Base-by-base conservation (phyloP, 2,329 filamentous ascomycete species). In the Scedosporium aurantiacum region DNA sequence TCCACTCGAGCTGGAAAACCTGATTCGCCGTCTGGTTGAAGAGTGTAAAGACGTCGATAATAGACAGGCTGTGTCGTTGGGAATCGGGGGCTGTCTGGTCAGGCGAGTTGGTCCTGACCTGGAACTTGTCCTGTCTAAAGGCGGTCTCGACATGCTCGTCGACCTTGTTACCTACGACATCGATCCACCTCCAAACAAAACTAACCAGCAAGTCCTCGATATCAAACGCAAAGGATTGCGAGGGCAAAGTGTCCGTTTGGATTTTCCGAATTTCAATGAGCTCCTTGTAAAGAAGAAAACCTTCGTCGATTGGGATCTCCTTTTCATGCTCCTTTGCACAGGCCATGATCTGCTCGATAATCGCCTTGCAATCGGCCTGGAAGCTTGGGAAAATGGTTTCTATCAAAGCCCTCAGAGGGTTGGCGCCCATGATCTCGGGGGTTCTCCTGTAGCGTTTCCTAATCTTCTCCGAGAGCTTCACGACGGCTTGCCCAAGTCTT, bases 101-200 rank as follows among this genome's bases (percentile, higher is more conserved):
- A 8, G 81, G 79, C 64, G 84, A 79, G 57, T 87, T 81, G 8
- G 82, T 82, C 60, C 90, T 83, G 60, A 96, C 86, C 66, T 86
- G 82, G 73, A 97, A 99, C 62, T 85, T 76, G 71, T 99, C 94
- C 67, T 95, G 90, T 71, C 91, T 93, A 73, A 97, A 88, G 7
- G 94, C 92, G 68, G 93, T 85, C 56, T 95, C 91, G 45, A 97
- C 89, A 78, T 94, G 94, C 25, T 86, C 85, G 64, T 88, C 80
- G 69, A 97, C 86, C 69, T 87, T 91, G 40, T 78, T 78, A 68
- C 97, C 91, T 6, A 91, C 91, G 65, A 86, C 83, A 60, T 83
- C 81, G 64, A 99, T 90, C 92, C 92, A 99, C 63, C 91, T 86
- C 92, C 92, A 97, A 5, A 97, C 94, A 72, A 97, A 99, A 41